These are phyloP conservation scores for Cyphellophora europaea DNA, from an alignment of 2,329 filamentous ascomycete genomes.

Conservation along the genomic window DNA sequence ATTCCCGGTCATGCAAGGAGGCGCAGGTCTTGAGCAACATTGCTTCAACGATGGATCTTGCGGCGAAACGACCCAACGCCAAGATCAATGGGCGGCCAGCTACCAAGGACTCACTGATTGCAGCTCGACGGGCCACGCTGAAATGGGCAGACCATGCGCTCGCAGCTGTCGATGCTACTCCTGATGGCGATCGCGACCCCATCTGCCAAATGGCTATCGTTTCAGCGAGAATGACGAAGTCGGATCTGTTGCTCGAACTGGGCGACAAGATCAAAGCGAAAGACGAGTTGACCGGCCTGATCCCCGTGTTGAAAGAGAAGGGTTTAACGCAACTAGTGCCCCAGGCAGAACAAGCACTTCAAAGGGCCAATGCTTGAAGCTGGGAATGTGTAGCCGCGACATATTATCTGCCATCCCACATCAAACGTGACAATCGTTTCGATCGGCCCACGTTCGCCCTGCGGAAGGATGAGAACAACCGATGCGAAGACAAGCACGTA, in stretches of 20 bases:
- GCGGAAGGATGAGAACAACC: too few species aligned
- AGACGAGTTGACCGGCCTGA: constrained; percentile 12
- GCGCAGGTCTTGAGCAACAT: constrained; percentile 18
- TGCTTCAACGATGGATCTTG: constrained; percentile 16
- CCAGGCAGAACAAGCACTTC: constrained; percentile 15
- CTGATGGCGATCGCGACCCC: constrained; percentile 14
- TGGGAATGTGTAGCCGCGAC: too few species aligned
- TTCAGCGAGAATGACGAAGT: constrained; percentile 16
- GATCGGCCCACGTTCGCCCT: too few species aligned
- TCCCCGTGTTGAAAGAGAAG: constrained; percentile 15
- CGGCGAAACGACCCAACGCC: constrained; percentile 17
- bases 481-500: too few species aligned
- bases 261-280: constrained; percentile 14
- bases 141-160: constrained; percentile 19
- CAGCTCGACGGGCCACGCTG: constrained; percentile 12
- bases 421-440: too few species aligned
- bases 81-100: constrained; percentile 18
- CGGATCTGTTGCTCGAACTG: constrained; percentile 14
- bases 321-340: constrained; percentile 12
- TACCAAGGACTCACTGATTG: constrained; percentile 12
- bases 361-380: constrained; percentile 8
- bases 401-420: too few species aligned
- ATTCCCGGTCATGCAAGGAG: constrained; percentile 16
- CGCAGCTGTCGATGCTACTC: constrained; percentile 13
- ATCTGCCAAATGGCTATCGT: constrained; percentile 15